Conservation (phyloP, 2,329 filamentous ascomycete species). For the Aaosphaeria pasadenensis region DNA sequence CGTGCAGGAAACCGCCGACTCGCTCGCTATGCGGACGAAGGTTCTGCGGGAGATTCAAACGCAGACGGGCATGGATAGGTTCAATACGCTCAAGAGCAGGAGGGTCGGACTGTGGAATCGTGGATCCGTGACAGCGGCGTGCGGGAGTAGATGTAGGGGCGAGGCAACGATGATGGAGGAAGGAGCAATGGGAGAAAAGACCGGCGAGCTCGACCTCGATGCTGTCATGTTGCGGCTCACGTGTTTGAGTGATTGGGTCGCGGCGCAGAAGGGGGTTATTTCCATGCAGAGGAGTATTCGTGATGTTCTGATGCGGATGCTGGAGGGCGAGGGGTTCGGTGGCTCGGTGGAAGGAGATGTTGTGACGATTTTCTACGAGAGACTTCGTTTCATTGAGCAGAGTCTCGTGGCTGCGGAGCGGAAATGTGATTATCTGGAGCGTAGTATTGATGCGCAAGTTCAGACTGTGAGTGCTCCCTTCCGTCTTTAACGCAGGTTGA, state of each 20-base stretch:
- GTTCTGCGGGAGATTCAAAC: constrained; percentile 12
- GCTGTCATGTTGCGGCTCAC: constrained; percentile 12
- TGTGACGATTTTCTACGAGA: constrained; percentile 5
- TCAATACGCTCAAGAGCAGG: constrained; percentile 9
- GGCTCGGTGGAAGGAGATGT: neutral
- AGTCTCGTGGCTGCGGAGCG: constrained; percentile 8
- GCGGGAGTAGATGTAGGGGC: constrained; percentile 2
- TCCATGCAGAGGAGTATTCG: constrained; percentile 7
- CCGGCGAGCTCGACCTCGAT: constrained; percentile 10
- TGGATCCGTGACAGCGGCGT: neutral
- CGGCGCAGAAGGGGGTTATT: constrained; percentile 10
- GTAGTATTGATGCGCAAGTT: constrained; percentile 10
- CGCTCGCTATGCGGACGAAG: constrained; percentile 11
- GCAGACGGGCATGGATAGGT: constrained; percentile 14
- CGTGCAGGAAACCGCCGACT: constrained; percentile 7
- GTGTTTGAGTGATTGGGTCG: constrained; percentile 16
- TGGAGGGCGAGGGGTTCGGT: neutral
- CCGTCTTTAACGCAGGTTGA: neutral
- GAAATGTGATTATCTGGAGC: constrained; percentile 12
- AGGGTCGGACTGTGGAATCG: neutral
- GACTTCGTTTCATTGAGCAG: constrained; percentile 7
- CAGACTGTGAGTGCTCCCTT: constrained; percentile 7
- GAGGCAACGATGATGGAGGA: neutral
- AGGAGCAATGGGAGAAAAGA: neutral
- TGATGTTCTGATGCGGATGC: constrained; percentile 1